These are phyloP conservation scores for Solanum chmielewskii DNA, from an alignment of 257 asterid genomes.

Conservation along the genomic window DNA sequence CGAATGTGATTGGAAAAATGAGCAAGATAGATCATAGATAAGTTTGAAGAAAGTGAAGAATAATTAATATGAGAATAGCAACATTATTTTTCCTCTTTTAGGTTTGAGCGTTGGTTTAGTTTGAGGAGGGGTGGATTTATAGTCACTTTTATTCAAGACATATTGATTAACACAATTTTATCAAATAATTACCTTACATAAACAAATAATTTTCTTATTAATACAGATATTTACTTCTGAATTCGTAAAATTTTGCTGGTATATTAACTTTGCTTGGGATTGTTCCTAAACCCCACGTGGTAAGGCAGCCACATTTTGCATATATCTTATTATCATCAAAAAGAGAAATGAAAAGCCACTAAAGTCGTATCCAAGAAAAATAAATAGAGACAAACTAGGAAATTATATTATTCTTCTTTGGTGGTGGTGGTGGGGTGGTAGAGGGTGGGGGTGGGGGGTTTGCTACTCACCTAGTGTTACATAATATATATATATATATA, in stretches of 20 bases:
- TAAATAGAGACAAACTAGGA: conserved; percentile 20
- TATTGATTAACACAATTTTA: neutral
- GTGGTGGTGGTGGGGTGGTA: neutral
- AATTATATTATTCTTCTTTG: neutral
- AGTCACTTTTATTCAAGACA: neutral
- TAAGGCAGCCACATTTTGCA: conserved; percentile 9
- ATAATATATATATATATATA: neutral
- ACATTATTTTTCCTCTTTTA: neutral
- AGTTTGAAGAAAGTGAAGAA: neutral
- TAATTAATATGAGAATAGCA: neutral
- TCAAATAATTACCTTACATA: neutral
- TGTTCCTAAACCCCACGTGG: conserved; percentile 23
- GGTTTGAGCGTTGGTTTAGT: neutral
- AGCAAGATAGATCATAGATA: neutral
- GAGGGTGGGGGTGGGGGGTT: neutral
- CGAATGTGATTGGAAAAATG: neutral
- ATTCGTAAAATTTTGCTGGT: no score
- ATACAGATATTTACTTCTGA: neutral
- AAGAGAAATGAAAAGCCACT: conserved; percentile 20
- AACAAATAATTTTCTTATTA: neutral
- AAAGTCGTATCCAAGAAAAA: conserved; percentile 25
- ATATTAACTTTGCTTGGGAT: neutral
- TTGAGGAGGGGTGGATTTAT: neutral
- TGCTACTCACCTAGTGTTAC: neutral
- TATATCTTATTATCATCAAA: neutral